These are phyloP conservation scores for Hortaea sp. DNA, from an alignment of 2,329 filamentous ascomycete species.

Conservation along the genomic window DNA sequence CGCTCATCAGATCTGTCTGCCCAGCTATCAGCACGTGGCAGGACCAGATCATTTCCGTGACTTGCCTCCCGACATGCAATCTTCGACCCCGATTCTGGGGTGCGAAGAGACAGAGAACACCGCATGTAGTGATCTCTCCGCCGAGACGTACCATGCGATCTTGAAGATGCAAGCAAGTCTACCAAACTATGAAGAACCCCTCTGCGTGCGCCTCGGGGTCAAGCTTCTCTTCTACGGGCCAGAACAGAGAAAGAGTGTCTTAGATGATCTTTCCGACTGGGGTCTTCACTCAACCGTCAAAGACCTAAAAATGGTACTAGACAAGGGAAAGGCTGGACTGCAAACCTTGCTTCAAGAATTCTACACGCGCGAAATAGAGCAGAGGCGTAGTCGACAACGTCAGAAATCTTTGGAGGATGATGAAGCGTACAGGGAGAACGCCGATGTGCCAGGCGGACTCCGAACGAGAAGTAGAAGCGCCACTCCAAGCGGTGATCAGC, in stretches of 20 bases:
- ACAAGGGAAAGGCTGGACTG: background rate
- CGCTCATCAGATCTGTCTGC: background rate
- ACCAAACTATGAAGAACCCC: background rate
- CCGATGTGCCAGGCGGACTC: background rate
- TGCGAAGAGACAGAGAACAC: no score
- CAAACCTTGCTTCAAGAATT: background rate
- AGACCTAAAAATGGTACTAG: background rate
- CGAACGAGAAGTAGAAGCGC: background rate
- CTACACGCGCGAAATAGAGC: background rate
- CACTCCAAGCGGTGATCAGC: background rate
- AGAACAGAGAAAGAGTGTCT: background rate
- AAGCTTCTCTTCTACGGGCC: background rate
- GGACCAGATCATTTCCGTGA: background rate
- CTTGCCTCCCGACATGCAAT: no score
- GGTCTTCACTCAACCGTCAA: background rate
- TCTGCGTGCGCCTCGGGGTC: background rate
- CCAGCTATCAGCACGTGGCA: background rate
- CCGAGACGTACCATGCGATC: background rate
- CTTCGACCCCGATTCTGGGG: no score
- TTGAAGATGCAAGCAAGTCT: background rate
- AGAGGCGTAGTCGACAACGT: background rate
- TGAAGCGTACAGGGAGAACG: background rate
- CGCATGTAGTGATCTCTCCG: background rate
- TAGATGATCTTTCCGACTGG: background rate
- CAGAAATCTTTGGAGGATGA: background rate